Percentiles rank a stretch among this genome's conserved stretches.
phyloP scores from a whole-genome alignment of 768 basidiomycete species.

The Agaricus blazei region DNA sequence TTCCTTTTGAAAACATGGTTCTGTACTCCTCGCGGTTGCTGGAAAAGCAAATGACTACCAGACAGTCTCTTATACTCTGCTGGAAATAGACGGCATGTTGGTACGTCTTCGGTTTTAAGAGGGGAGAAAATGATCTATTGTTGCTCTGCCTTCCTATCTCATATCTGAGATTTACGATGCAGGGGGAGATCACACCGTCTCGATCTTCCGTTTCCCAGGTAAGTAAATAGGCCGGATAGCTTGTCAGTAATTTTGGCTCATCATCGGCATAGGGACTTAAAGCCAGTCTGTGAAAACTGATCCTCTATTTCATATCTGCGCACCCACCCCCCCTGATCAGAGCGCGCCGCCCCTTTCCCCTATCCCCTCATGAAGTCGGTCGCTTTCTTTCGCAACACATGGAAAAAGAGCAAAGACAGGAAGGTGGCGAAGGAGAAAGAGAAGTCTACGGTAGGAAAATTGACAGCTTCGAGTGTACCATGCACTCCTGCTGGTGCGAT shows the following conservation, averaged over 20 bases:
- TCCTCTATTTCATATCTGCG: constrained; percentile 4
- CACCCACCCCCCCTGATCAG: neutral
- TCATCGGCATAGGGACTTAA: constrained; percentile 1
- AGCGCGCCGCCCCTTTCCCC: constrained; percentile 1
- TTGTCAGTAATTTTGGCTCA: constrained; percentile 19
- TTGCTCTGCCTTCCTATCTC: constrained; percentile 6
- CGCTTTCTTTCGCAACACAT: constrained; percentile 33
- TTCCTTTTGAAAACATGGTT: neutral
- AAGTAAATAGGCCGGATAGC: constrained; percentile 17
- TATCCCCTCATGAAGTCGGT: constrained; percentile 30
- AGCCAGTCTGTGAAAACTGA: neutral
- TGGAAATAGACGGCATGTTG: neutral
- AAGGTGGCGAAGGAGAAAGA: neutral
- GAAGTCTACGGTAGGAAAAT: neutral
- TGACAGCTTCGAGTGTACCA: neutral
- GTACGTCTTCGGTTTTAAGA: constrained; percentile 9
- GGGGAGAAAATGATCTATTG: constrained; percentile 9
- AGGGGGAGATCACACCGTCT: constrained; percentile 27
- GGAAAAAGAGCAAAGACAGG: constrained; percentile 26
- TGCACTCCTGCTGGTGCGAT: constrained; percentile 1
- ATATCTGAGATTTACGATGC: constrained; percentile 19
- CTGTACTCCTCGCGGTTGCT: neutral
- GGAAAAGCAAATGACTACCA: neutral
- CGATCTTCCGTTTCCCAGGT: constrained; percentile 11
- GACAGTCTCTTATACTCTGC: neutral